These are phyloP conservation scores for Ceratocystis albifundus DNA, from an alignment of 2,329 filamentous ascomycete genomes.

Conservation along the genomic window DNA sequence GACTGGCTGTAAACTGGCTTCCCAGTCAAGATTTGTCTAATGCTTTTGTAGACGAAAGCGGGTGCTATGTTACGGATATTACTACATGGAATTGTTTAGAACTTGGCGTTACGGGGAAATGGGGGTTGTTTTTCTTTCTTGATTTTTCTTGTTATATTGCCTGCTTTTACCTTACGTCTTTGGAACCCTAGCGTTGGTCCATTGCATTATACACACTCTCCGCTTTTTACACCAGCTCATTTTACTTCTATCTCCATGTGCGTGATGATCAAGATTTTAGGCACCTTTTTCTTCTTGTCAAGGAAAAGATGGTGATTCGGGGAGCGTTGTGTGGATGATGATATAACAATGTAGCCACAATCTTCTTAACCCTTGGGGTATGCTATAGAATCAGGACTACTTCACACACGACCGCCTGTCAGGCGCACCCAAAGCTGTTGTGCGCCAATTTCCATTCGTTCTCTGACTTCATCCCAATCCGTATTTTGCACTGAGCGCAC, in stretches of 20 bases:
- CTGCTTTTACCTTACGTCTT: too few species aligned
- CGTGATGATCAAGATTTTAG: background rate
- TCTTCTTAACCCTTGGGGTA: background rate
- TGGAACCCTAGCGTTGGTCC: conserved; percentile 16
- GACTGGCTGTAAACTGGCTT: conserved; percentile 48
- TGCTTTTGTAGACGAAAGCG: background rate
- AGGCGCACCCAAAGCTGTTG: conserved; percentile 14
- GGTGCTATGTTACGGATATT: background rate
- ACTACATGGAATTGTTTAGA: background rate
- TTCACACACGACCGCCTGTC: background rate
- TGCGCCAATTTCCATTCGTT: conserved; percentile 40
- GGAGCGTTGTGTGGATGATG: too few species aligned
- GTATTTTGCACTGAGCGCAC: conserved; percentile 55
- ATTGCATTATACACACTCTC: background rate
- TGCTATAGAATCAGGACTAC: too few species aligned
- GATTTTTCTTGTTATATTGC: background rate
- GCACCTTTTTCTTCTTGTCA: background rate
- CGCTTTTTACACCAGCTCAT: background rate
- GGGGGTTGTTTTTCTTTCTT: conserved; percentile 2
- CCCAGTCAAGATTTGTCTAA: background rate
- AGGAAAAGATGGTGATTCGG: too few species aligned
- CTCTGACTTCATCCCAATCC: conserved; percentile 53
- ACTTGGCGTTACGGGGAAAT: background rate
- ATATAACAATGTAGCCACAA: background rate
- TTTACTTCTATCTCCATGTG: background rate